Evolutionary conservation across 768 basidiomycete genomes (phyloP).

Genomic region (Hericium rajendrae): DNA sequence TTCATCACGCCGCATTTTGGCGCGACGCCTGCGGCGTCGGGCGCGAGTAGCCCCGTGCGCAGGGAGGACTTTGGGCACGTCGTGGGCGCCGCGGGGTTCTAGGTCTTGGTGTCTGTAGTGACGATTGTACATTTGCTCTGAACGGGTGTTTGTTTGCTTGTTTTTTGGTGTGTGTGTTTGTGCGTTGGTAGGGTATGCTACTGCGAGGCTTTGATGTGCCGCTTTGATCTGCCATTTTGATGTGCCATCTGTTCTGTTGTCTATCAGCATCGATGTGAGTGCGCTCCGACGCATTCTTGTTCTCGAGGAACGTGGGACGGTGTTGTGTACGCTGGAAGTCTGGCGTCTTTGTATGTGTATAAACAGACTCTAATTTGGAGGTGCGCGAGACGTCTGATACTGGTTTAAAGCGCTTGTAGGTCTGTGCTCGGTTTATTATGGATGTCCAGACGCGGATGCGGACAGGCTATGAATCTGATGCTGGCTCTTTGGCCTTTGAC

Average conservation of each 20-base stretch:
- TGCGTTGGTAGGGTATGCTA: neutral
- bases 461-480: no score
- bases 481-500: no score
- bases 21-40: slow-evolving; percentile 50
- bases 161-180: neutral
- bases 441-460: no score
- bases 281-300: no score
- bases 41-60: slow-evolving; percentile 33
- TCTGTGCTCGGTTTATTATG: no score
- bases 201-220: neutral
- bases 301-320: no score
- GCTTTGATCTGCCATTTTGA: neutral
- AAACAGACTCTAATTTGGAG: no score
- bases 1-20: slow-evolving; percentile 69
- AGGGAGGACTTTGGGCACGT: neutral
- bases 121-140: neutral
- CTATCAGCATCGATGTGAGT: neutral
- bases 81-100: neutral
- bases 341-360: no score
- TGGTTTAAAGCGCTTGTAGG: no score
- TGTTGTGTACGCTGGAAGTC: no score
- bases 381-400: no score
- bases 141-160: neutral
- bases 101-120: neutral
- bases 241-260: neutral